Evolutionary conservation across 495 filamentous ascomycete species (phyloP).

Genomic region (Xylaria intraflava): DNA sequence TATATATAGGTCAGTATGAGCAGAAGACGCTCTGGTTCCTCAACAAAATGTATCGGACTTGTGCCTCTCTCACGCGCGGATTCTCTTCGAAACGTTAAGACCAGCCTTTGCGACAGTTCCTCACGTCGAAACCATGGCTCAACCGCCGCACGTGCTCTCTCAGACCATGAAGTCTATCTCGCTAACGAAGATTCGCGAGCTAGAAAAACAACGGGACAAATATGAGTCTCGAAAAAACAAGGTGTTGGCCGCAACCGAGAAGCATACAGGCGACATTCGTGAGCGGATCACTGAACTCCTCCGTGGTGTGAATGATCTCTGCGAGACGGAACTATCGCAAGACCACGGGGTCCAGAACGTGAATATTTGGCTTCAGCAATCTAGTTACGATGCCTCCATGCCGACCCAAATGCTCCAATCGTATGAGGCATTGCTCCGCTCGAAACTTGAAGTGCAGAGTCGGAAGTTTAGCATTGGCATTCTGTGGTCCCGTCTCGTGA

Average conservation of each 20-base stretch:
- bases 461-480: constrained; percentile 52
- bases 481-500: constrained; percentile 57
- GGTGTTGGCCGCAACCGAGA: constrained; percentile 27
- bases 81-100: too few species aligned
- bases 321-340: constrained; percentile 15
- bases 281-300: constrained; percentile 34
- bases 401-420: constrained; percentile 26
- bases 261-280: constrained; percentile 21
- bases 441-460: constrained; percentile 40
- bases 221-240: constrained; percentile 43
- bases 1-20: too few species aligned
- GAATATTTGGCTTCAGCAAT: constrained; percentile 33
- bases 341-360: constrained; percentile 26
- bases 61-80: too few species aligned
- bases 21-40: too few species aligned
- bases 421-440: constrained; percentile 37
- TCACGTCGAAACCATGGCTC: constrained; percentile 22
- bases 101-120: neutral
- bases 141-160: constrained; percentile 40
- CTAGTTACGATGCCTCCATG: constrained; percentile 32
- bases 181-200: constrained; percentile 54
- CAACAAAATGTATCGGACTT: too few species aligned
- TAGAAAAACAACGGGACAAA: constrained; percentile 51
- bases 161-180: constrained; percentile 61
- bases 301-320: constrained; percentile 33